Evolutionary conservation across 441 rosid genomes (phyloP), one percentile per base, ranked within the genome.

Genomic region (Corymbia calophylla): DNA sequence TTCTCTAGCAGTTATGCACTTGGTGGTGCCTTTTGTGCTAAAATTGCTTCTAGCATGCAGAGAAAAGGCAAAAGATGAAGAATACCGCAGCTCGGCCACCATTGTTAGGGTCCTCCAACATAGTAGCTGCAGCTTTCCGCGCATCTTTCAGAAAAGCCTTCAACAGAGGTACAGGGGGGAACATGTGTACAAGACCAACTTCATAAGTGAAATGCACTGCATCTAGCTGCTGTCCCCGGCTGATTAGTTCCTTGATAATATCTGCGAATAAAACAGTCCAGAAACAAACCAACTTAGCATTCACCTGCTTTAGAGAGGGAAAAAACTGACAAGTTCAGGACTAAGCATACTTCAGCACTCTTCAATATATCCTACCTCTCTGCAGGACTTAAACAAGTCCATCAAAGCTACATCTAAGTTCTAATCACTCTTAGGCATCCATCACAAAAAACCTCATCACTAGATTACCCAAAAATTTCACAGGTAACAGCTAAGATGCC

Each of bases 151-250:
- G 92, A 92, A 94, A 98, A 53, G 98, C 93, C 93, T 95, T 98
- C 80, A 97, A 95, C 82, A 98, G 91, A 87, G 99, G 99, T 89
- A 95, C 98, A 68, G 99, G 96, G 53, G 98, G 99, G 91, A 97
- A 96, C 92, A 92, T 96, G 92, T 93, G 93, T 81, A 95, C 97
- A 80, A 98, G 98, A 27, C 99, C 98, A 90, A 96, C 98, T 92
- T 97, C 99, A 93, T 94, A 96, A 48, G 98, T 94, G 64, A 98
- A 98, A 95, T 97, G 99, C 91, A 98, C 98, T 19, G 99, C 99
- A 93, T 97, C 99, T 89, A 97, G 98, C 94, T 96, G 99, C 90
- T 98, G 99, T 88, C 99, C 99, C 93, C 95, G 94, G 86, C 95
- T 95, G 92, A 98, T 95, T 89, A 98, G 92, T 88, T 98, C 99